Evolutionary conservation across 1,284 basidiomycete genomes (phyloP).

Genomic region (Rugiboletus extremiorientalis): DNA sequence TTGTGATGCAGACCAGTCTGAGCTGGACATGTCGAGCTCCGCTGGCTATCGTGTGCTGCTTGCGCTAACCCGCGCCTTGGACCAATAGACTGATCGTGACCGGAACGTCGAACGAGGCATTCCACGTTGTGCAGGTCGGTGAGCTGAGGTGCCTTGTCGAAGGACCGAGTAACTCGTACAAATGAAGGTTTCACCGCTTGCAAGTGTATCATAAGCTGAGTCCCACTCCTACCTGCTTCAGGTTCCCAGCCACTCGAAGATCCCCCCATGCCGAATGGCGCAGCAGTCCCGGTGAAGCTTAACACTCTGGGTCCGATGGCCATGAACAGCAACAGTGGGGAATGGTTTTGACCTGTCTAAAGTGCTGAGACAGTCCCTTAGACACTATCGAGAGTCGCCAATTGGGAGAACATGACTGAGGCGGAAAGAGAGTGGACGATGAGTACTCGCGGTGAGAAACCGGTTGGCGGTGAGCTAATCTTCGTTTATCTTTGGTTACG

Average conservation of each 20-base stretch:
- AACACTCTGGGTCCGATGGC: conserved; percentile 56
- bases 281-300: conserved; percentile 38
- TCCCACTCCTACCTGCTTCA: conserved; percentile 12
- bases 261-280: conserved; percentile 8
- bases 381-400: conserved; percentile 54
- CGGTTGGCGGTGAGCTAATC: conserved; percentile 35
- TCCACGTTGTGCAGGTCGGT: not conserved
- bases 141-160: not conserved
- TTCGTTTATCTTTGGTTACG: too few relatives aligned
- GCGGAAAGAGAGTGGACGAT: conserved; percentile 48
- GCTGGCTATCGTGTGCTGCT: too few relatives aligned
- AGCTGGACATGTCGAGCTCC: too few relatives aligned
- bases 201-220: not conserved
- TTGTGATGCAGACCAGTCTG: conserved; percentile 20
- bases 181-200: not conserved
- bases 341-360: conserved; percentile 26
- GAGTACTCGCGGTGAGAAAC: conserved; percentile 49
- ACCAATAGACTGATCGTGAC: not conserved
- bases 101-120: not conserved
- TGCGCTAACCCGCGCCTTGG: not conserved
- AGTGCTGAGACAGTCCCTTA: conserved; percentile 19
- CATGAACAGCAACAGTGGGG: conserved; percentile 57
- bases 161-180: not conserved
- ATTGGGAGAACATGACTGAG: conserved; percentile 53
- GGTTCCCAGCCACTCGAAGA: conserved; percentile 8